phyloP scores from a whole-genome alignment of 768 basidiomycete genomes.

The Suillus sp. region DNA sequence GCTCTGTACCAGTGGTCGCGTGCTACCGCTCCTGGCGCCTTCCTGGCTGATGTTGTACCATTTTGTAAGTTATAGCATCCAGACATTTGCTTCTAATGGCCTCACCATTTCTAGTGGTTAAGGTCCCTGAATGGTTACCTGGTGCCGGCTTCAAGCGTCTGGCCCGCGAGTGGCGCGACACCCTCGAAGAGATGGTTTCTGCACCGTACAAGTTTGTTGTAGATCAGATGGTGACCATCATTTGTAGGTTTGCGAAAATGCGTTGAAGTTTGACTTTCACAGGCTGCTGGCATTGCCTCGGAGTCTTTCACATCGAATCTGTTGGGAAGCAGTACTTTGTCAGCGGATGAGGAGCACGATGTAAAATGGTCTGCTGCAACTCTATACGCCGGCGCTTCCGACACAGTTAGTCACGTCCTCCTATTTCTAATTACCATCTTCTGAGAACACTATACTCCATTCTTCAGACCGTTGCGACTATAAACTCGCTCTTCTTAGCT shows the following conservation, averaged over 20 bases:
- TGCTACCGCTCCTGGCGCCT: conserved; percentile 49
- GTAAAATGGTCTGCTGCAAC: conserved; percentile 62
- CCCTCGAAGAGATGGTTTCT: conserved; percentile 57
- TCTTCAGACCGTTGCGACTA: conserved; percentile 11
- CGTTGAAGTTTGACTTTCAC: neutral
- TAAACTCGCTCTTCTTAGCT: conserved; percentile 11
- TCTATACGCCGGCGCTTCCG: conserved; percentile 26
- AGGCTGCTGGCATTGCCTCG: conserved; percentile 54
- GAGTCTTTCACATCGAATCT: conserved; percentile 59
- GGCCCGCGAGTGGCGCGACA: conserved; percentile 56
- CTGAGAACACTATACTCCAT: neutral
- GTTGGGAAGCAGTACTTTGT: conserved; percentile 52
- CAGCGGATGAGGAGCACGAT: conserved; percentile 54
- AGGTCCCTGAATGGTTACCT: conserved; percentile 61
- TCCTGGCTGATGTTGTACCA: conserved; percentile 56
- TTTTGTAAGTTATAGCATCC: conserved; percentile 28
- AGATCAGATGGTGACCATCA: conserved; percentile 52
- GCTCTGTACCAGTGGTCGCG: conserved; percentile 54
- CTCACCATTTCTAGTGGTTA: conserved; percentile 33
- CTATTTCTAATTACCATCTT: neutral
- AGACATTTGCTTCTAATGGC: neutral
- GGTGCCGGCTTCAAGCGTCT: conserved; percentile 55
- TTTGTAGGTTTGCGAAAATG: neutral
- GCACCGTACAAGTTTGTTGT: conserved; percentile 59
- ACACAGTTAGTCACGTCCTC: neutral